phyloP scores from a whole-genome alignment of 2,329 filamentous ascomycete genomes.

The Phymatotrichopsis omnivora region DNA sequence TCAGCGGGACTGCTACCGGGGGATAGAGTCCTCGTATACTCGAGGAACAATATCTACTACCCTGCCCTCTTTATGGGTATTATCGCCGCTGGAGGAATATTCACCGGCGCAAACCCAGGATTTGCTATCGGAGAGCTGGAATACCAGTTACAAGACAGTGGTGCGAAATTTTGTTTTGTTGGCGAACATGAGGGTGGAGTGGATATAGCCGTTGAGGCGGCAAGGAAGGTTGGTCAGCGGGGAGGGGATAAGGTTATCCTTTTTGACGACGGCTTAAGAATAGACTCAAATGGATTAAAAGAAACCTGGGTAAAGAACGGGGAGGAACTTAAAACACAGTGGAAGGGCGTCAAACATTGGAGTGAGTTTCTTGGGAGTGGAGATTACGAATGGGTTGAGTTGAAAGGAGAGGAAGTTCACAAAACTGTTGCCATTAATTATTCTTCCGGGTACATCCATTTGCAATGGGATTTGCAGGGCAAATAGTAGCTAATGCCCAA shows the following conservation, averaged over 20 bases:
- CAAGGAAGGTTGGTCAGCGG: slow-evolving; percentile 44
- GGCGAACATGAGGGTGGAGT: slow-evolving; percentile 52
- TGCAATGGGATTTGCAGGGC: no score
- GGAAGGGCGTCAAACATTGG: slow-evolving; percentile 50
- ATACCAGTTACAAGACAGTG: slow-evolving; percentile 64
- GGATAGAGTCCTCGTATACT: slow-evolving; percentile 64
- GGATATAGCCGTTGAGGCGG: slow-evolving; percentile 56
- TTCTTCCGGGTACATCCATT: slow-evolving; percentile 48
- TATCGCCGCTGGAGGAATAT: slow-evolving; percentile 67
- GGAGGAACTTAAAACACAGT: slow-evolving; percentile 3
- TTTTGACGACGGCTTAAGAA: slow-evolving; percentile 45
- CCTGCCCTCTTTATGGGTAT: slow-evolving; percentile 60
- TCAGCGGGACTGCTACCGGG: slow-evolving; percentile 54
- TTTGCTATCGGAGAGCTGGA: slow-evolving; percentile 62
- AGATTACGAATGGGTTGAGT: slow-evolving; percentile 54
- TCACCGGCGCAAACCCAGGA: slow-evolving; percentile 63
- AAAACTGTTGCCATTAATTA: slow-evolving; percentile 66
- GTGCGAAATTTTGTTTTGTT: slow-evolving; percentile 51
- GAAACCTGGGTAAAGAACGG: slow-evolving; percentile 30
- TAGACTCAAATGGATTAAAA: slow-evolving; percentile 12
- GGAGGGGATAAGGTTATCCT: slow-evolving; percentile 56
- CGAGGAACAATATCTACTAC: slow-evolving; percentile 63
- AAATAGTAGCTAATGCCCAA: no score
- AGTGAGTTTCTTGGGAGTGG: slow-evolving; percentile 47
- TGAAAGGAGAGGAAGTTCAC: slow-evolving; percentile 40